phyloP scores from a whole-genome alignment of 2,329 filamentous ascomycete genomes.

The Blastomyces parvus region DNA sequence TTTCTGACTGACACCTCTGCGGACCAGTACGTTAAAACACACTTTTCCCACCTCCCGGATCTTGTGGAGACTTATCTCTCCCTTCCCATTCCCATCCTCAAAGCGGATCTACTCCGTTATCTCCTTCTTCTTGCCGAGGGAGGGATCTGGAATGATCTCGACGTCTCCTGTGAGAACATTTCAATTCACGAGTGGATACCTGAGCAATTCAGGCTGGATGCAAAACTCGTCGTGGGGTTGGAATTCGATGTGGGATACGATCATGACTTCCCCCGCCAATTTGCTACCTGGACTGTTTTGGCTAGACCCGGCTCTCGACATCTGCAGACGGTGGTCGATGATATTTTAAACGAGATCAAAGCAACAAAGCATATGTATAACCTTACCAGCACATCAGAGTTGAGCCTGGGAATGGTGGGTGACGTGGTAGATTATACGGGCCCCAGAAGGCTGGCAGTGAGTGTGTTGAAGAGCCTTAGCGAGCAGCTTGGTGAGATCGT shows the following conservation, averaged over 20 bases:
- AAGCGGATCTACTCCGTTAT: no score
- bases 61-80: no score
- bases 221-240: not conserved
- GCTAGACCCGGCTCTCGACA: not conserved
- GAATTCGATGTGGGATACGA: not conserved
- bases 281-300: not conserved
- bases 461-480: not conserved
- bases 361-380: not conserved
- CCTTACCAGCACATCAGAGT: not conserved
- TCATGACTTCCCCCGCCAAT: not conserved
- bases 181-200: not conserved
- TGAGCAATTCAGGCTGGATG: not conserved
- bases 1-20: no score
- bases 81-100: no score
- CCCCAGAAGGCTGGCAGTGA: not conserved
- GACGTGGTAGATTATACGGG: not conserved
- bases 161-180: not conserved
- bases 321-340: not conserved
- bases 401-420: not conserved
- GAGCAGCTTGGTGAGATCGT: not conserved
- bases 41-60: no score
- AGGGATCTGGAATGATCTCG: slow-evolving; percentile 2
- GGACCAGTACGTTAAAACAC: no score
- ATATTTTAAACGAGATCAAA: not conserved
- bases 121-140: no score